phyloP scores from a whole-genome alignment of 2,329 filamentous ascomycete genomes.

The Thyridium curvatum region DNA sequence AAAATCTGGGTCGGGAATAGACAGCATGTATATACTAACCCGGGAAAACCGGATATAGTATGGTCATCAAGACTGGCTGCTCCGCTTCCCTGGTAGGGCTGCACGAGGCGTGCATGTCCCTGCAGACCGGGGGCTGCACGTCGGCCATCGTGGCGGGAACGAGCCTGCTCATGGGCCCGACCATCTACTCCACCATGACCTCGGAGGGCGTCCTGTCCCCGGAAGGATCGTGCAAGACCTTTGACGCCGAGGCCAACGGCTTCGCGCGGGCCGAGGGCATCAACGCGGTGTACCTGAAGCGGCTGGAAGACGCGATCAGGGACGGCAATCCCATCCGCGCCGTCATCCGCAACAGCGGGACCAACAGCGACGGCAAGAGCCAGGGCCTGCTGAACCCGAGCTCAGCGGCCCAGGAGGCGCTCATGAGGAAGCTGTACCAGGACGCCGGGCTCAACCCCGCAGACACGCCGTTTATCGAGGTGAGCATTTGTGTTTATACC shows the following conservation, averaged over 20 bases:
- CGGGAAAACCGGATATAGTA: constrained; percentile 17
- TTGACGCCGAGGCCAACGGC: constrained; percentile 25
- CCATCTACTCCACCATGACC: constrained; percentile 19
- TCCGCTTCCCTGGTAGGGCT: constrained; percentile 28
- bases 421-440: constrained; percentile 2
- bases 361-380: constrained; percentile 27
- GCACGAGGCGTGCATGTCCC: constrained; percentile 26
- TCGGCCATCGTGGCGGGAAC: constrained; percentile 27
- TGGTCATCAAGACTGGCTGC: constrained; percentile 31
- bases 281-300: constrained; percentile 32
- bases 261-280: constrained; percentile 38
- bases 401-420: constrained; percentile 1
- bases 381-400: constrained; percentile 13
- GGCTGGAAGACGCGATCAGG: constrained; percentile 27
- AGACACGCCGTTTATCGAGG: constrained; percentile 20
- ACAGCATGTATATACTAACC: too few relatives aligned
- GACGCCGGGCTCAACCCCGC: constrained; percentile 14
- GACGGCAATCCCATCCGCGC: constrained; percentile 28
- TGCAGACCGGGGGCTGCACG: constrained; percentile 15
- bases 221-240: constrained; percentile 20
- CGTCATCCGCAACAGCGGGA: constrained; percentile 19
- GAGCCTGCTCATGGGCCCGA: constrained; percentile 26
- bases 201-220: constrained; percentile 28
- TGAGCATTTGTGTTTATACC: background rate
- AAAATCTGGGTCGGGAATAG: too few relatives aligned